These are phyloP conservation scores for Adansonia gregorii DNA, from an alignment of 441 rosid genomes.

Conservation along the genomic window DNA sequence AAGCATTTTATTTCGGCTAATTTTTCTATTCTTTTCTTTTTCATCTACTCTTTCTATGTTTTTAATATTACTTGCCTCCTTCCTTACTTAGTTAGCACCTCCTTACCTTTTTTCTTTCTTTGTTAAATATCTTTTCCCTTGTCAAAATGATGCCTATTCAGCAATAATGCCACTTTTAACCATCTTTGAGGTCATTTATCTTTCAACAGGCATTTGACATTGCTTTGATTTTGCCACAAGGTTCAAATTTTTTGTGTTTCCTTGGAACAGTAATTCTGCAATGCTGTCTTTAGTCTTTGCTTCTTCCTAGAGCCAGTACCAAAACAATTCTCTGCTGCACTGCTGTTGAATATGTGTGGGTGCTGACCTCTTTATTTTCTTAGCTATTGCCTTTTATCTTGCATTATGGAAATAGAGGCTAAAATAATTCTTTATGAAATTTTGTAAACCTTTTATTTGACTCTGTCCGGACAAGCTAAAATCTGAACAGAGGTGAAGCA, in stretches of 20 bases:
- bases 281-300: background rate
- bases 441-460: background rate
- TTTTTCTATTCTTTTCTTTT: background rate
- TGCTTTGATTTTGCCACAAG: background rate
- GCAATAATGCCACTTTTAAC: background rate
- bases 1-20: background rate
- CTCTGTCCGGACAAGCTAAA: background rate
- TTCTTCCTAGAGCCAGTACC: background rate
- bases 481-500: background rate
- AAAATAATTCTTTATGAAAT: background rate
- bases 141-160: background rate
- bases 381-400: constrained; percentile 5
- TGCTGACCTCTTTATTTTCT: background rate
- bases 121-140: background rate
- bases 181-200: background rate
- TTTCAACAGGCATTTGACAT: constrained; percentile 1
- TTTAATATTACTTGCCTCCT: background rate
- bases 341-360: background rate
- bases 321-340: background rate
- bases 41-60: background rate
- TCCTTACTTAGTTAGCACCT: background rate
- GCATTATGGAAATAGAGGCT: background rate
- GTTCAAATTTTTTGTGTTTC: background rate
- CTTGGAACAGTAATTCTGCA: background rate
- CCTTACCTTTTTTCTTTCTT: background rate